Evolutionary conservation across 2,329 filamentous ascomycete species (phyloP).

Genomic region (Aspergillus piperis): DNA sequence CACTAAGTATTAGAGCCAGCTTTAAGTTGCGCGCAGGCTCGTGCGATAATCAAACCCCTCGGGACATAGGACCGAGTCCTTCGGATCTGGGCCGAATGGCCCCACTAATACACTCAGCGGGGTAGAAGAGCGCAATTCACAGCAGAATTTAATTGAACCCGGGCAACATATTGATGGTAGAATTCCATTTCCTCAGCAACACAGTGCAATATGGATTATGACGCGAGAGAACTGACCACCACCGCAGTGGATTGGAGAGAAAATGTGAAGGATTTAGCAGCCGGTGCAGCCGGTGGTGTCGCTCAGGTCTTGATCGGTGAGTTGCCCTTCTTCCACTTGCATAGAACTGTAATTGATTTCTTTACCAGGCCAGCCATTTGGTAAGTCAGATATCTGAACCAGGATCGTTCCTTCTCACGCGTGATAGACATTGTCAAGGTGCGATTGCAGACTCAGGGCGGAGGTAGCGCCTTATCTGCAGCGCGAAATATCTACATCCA

Average conservation of each 20-base stretch:
- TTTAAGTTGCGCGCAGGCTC: too few relatives aligned
- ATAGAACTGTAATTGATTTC: background rate
- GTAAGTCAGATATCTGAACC: background rate
- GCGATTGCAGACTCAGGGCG: conserved; percentile 84
- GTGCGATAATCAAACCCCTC: too few relatives aligned
- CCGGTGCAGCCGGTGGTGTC: background rate
- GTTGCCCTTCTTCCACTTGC: background rate
- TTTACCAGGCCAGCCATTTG: background rate
- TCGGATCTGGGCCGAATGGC: too few relatives aligned
- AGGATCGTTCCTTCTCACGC: background rate
- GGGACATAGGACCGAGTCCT: too few relatives aligned
- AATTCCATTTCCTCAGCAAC: too few relatives aligned
- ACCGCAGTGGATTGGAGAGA: background rate
- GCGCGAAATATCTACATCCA: conserved; percentile 77
- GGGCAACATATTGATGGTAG: too few relatives aligned
- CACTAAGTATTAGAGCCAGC: too few relatives aligned
- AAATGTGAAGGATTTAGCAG: background rate
- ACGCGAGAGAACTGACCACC: too few relatives aligned
- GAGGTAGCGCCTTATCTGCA: conserved; percentile 68
- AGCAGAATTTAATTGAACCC: too few relatives aligned
- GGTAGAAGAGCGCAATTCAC: too few relatives aligned
- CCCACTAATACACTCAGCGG: too few relatives aligned
- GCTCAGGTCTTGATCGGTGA: background rate
- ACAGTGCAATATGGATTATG: too few relatives aligned
- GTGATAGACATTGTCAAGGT: conserved; percentile 83